Evolutionary conservation across 306 rosid genomes (phyloP), one percentile per base, ranked within the genome.

Genomic region (Arachis stenosperma): DNA sequence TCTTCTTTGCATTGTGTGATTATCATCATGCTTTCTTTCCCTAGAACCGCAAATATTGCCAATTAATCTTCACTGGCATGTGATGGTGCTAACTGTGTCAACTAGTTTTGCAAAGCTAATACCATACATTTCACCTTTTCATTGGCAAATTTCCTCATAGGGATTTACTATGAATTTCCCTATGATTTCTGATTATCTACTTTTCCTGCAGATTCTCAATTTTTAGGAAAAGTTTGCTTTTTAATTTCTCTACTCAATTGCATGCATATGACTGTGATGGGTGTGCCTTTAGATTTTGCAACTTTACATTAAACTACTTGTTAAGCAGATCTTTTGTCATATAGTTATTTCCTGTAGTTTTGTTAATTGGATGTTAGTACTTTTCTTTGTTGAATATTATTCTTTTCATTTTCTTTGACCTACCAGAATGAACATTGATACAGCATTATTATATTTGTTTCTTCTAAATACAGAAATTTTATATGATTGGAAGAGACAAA

Each of bases 401-500:
- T 30, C 61, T 60, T 60, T 63, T 33, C n/a, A 53, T 29, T 14
- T 79, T 43, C 58, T 33, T 43, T 10, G 57, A 30, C n/a, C 33
- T 61, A 17, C 22, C 43, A 59, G 67, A 47, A 59, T 29, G 36
- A 39, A 69, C 44, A 59, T 9, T 53, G 5, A 53, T 66, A 9
- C 56, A 29, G 56, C 56, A 36, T 65, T 75, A 75, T 75, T 54
- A 43, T 6, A n/a, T 29, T 74, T 73, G 79, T 82, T 22, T 22
- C 27, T 22, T 22, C 57, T 82, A 65, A 82, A 57, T 22, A 52
- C 98, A 95, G 99, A 91, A 84, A 43, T 95, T 85, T 76, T 95
- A 91, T 71, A 82, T 95, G 98, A 84, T 90, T 7, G 99, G 99
- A 88, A 88, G 98, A 84, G 93, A 88, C 82, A 91, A 95, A 81